These are phyloP conservation scores for Jatropha podagrica DNA, from an alignment of 441 rosid genomes.

Conservation along the genomic window DNA sequence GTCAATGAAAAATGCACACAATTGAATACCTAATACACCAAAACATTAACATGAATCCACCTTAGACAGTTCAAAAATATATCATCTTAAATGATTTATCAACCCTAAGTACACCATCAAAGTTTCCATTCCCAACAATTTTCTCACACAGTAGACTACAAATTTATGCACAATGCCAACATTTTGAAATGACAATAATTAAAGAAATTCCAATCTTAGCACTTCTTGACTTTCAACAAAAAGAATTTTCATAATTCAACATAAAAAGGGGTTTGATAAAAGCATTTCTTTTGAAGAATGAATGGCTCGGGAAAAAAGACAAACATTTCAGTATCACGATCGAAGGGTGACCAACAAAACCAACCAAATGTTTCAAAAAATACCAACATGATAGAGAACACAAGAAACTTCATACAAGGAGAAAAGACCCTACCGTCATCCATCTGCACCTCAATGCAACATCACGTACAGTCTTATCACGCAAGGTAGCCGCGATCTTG, in stretches of 20 bases:
- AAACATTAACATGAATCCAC: not conserved
- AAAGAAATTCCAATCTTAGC: constrained; percentile 1
- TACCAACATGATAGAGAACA: not conserved
- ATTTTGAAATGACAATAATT: not conserved
- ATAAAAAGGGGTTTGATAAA: not conserved
- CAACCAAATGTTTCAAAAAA: not conserved
- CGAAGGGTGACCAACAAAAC: not conserved
- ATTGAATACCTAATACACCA: not conserved
- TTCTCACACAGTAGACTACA: too few relatives aligned
- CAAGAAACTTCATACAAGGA: constrained; percentile 10
- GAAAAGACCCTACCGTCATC: constrained; percentile 66
- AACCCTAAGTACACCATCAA: not conserved
- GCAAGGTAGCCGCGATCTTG: constrained; percentile 84
- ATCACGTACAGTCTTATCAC: constrained; percentile 88
- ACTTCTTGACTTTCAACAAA: not conserved
- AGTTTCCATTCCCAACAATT: not conserved
- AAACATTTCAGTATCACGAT: not conserved
- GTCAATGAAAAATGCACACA: not conserved
- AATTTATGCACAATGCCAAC: too few relatives aligned
- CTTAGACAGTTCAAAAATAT: not conserved
- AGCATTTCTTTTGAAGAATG: not conserved
- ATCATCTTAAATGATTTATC: not conserved
- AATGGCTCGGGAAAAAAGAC: not conserved
- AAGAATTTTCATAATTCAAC: not conserved
- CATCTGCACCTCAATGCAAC: constrained; percentile 99